Conservation (phyloP, 2,329 filamentous ascomycete genomes). For the Paracoccidioides brasiliensis region DNA sequence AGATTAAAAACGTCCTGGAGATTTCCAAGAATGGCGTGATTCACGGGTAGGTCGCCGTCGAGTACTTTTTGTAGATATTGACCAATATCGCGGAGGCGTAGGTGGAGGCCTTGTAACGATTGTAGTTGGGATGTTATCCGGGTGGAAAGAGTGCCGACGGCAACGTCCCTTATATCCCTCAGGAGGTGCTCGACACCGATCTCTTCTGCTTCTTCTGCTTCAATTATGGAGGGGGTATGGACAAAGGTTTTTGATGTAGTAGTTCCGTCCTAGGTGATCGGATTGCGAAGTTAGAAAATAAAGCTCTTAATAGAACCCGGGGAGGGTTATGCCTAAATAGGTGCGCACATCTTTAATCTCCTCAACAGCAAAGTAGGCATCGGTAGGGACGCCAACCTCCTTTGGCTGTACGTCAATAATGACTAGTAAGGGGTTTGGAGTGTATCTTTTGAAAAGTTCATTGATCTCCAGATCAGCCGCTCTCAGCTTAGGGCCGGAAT, state of each 20-base stretch:
- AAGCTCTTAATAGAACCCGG: not conserved
- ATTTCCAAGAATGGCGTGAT: slow-evolving; percentile 93
- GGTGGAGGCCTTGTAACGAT: slow-evolving; percentile 88
- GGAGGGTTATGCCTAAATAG: not conserved
- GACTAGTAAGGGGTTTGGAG: slow-evolving; percentile 85
- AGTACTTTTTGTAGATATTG: slow-evolving; percentile 93
- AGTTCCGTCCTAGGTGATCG: slow-evolving; percentile 63
- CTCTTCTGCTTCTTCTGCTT: slow-evolving; percentile 97
- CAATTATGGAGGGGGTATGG: slow-evolving; percentile 94
- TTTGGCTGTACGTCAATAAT: slow-evolving; percentile 98
- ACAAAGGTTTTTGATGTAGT: slow-evolving; percentile 96
- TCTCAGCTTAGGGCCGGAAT: slow-evolving; percentile 91
- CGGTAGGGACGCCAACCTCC: slow-evolving; percentile 91
- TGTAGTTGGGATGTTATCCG: slow-evolving; percentile 96
- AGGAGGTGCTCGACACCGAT: slow-evolving; percentile 97
- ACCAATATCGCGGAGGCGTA: slow-evolving; percentile 88
- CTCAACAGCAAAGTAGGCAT: slow-evolving; percentile 97
- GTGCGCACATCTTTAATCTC: slow-evolving; percentile 92
- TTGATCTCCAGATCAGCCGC: slow-evolving; percentile 98
- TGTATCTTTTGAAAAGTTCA: slow-evolving; percentile 98
- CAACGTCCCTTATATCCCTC: slow-evolving; percentile 94
- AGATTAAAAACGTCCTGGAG: slow-evolving; percentile 99
- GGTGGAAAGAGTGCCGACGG: slow-evolving; percentile 89
- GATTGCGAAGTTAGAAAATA: slow-evolving; percentile 2
- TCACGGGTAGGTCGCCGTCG: slow-evolving; percentile 82